Conservation (phyloP, 768 basidiomycete genomes). For the Lentinus tigrinus region DNA sequence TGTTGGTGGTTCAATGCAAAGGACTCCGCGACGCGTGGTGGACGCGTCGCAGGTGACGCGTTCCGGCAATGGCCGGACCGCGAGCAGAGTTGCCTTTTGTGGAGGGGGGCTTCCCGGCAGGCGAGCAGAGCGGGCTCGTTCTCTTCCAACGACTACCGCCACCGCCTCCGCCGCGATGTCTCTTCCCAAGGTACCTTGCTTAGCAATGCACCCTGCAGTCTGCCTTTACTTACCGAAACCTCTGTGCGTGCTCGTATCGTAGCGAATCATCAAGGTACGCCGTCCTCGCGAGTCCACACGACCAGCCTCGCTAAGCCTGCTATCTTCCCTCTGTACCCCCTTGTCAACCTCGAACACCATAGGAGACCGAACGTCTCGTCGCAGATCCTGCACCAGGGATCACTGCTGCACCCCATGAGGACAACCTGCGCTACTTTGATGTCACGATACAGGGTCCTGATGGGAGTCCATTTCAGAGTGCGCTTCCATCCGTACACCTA, state of each 20-base stretch:
- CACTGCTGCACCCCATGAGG: slow-evolving; percentile 91
- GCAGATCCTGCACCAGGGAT: slow-evolving; percentile 98
- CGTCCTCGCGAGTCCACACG: slow-evolving; percentile 3
- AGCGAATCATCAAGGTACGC: slow-evolving; percentile 55
- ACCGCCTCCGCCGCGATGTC: slow-evolving; percentile 36
- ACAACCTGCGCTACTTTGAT: slow-evolving; percentile 98
- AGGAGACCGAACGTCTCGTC: slow-evolving; percentile 98
- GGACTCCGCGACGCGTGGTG: not conserved
- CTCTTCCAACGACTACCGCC: slow-evolving; percentile 3
- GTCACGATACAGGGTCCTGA: slow-evolving; percentile 95
- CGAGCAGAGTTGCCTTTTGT: not conserved
- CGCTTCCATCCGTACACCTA: slow-evolving; percentile 20
- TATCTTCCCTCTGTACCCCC: slow-evolving; percentile 8
- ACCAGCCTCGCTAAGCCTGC: slow-evolving; percentile 19
- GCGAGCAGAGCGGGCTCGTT: not conserved
- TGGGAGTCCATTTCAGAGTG: slow-evolving; percentile 84
- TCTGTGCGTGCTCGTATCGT: not conserved
- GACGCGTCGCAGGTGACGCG: not conserved
- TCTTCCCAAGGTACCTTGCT: slow-evolving; percentile 48
- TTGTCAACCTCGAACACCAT: not conserved
- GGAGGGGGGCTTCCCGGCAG: not conserved
- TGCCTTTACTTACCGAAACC: not conserved
- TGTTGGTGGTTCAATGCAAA: not conserved
- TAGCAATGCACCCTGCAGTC: not conserved
- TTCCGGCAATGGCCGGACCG: not conserved